phyloP scores from a whole-genome alignment of 306 rosid genomes.

The Ammopiptanthus mongolicus region DNA sequence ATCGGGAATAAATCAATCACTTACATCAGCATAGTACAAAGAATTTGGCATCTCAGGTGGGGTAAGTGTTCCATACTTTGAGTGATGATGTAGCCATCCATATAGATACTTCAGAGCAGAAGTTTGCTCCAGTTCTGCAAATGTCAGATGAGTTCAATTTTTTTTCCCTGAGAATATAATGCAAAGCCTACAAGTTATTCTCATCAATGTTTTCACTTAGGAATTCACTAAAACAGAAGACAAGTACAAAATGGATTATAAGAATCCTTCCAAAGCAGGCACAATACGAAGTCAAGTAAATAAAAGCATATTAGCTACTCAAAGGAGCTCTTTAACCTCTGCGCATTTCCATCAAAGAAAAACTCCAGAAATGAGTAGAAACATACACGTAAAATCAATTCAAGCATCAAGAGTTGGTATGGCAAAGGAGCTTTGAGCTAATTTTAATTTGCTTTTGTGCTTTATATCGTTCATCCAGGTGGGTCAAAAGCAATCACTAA shows the following conservation, averaged over 20 bases:
- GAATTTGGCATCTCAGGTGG: conserved; percentile 71
- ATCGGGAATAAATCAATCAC: conserved; percentile 29
- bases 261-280: background rate
- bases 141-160: conserved; percentile 2
- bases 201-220: conserved; percentile 13
- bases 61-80: conserved; percentile 78
- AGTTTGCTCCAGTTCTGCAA: conserved; percentile 88
- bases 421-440: conserved; percentile 5
- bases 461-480: background rate
- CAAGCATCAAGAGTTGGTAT: background rate
- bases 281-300: background rate
- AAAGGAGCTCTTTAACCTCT: conserved; percentile 4
- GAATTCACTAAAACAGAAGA: conserved; percentile 9
- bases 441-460: background rate
- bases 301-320: background rate
- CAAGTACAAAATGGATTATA: background rate
- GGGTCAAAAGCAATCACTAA: conserved; percentile 36
- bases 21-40: conserved; percentile 83
- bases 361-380: background rate
- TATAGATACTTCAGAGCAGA: conserved; percentile 80
- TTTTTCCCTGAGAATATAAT: conserved; percentile 9
- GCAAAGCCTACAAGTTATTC: conserved; percentile 9
- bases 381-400: background rate
- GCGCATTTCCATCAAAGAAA: background rate
- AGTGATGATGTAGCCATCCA: conserved; percentile 89